phyloP scores from a whole-genome alignment of 2,329 filamentous ascomycete species.

The Epichloe coenophiala region DNA sequence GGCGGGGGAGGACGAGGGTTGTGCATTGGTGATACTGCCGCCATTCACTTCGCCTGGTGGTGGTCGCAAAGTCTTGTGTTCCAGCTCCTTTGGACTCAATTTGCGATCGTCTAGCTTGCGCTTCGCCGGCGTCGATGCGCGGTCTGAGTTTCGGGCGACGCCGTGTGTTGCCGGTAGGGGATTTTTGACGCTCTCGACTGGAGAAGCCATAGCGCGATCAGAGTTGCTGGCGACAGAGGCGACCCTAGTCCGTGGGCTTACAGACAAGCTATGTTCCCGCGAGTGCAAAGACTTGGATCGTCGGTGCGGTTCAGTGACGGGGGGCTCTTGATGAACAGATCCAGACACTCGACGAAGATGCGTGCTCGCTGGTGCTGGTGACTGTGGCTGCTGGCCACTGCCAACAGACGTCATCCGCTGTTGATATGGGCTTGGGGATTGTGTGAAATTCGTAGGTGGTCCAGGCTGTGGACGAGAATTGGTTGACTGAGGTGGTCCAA shows the following conservation, averaged over 20 bases:
- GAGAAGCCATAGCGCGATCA: conserved; percentile 13
- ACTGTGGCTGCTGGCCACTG: conserved; percentile 19
- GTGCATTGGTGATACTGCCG: conserved; percentile 9
- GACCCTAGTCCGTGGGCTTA: conserved; percentile 64
- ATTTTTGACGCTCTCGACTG: conserved; percentile 15
- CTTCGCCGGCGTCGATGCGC: conserved; percentile 24
- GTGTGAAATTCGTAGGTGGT: conserved; percentile 29
- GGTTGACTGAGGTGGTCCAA: conserved; percentile 33
- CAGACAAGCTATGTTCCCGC: conserved; percentile 56
- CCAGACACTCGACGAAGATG: conserved; percentile 22
- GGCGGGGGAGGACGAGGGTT: conserved; percentile 19
- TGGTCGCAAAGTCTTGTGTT: conserved; percentile 33
- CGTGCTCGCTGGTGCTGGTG: conserved; percentile 13
- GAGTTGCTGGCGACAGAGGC: conserved; percentile 35
- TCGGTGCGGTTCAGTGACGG: conserved; percentile 28
- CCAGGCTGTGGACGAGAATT: conserved; percentile 23
- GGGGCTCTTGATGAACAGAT: conserved; percentile 28
- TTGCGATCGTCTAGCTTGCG: conserved; percentile 26
- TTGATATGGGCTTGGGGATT: conserved; percentile 47
- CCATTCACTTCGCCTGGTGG: conserved; percentile 38
- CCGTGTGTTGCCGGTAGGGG: conserved; percentile 11
- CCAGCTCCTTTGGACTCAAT: conserved; percentile 36
- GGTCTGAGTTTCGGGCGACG: conserved; percentile 18
- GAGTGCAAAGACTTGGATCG: conserved; percentile 44
- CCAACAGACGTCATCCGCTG: conserved; percentile 27